A percentile compares a stretch with the other conserved stretches of the same genome.
Evolutionary conservation across 2,329 filamentous ascomycete species (phyloP).

Genomic region (Calonectria montana): DNA sequence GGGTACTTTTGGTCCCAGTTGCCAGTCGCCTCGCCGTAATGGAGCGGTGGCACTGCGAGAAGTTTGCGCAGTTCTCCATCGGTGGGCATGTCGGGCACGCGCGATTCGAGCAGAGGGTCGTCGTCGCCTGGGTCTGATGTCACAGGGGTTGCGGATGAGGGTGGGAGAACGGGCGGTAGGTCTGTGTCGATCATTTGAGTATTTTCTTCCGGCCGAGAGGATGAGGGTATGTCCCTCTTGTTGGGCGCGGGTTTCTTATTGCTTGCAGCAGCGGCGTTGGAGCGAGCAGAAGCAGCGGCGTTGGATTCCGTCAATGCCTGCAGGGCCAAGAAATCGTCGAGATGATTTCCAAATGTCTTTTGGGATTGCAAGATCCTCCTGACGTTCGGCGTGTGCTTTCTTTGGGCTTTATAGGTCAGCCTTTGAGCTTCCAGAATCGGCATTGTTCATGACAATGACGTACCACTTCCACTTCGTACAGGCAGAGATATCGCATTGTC

Average conservation of each 20-base stretch:
- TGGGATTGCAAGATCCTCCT: conserved; percentile 83
- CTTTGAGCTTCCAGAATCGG: background rate
- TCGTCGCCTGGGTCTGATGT: conserved; percentile 59
- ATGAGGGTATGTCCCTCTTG: conserved; percentile 43
- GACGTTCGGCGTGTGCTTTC: conserved; percentile 75
- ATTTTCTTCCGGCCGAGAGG: conserved; percentile 41
- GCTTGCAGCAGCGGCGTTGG: conserved; percentile 45
- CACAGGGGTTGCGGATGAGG: conserved; percentile 48
- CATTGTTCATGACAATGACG: conserved; percentile 21
- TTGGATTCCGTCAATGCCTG: conserved; percentile 57
- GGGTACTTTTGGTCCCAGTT: conserved; percentile 63
- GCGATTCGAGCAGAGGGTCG: conserved; percentile 69
- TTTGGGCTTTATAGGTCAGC: conserved; percentile 49
- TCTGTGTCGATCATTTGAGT: conserved; percentile 41
- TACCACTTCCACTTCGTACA: conserved; percentile 60
- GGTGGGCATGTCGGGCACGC: conserved; percentile 68
- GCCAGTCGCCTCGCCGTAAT: conserved; percentile 73
- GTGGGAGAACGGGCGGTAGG: conserved; percentile 48
- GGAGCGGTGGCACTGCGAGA: conserved; percentile 72
- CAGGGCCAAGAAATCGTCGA: conserved; percentile 81
- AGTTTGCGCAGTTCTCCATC: conserved; percentile 73
- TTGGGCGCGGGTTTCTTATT: conserved; percentile 43
- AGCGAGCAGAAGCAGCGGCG: conserved; percentile 44
- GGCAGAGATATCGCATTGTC: conserved; percentile 80
- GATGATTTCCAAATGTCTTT: conserved; percentile 85